These are phyloP conservation scores for Cerrena zonata DNA, from an alignment of 1,284 basidiomycete genomes.

Conservation along the genomic window DNA sequence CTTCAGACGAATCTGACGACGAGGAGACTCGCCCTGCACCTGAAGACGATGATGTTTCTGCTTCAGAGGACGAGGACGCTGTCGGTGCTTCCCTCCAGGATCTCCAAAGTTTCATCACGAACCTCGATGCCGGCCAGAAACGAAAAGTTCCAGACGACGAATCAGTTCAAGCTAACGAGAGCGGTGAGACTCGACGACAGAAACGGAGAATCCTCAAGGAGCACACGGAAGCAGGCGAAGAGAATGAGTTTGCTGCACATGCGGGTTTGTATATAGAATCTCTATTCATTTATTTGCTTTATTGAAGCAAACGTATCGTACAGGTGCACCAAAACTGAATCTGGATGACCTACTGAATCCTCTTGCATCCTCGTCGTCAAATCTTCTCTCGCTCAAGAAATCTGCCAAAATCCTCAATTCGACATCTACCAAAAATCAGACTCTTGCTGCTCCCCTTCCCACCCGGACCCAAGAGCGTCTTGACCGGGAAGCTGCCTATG, in stretches of 20 bases:
- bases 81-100: slow-evolving; percentile 57
- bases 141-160: slow-evolving; percentile 53
- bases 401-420: slow-evolving; percentile 57
- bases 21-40: slow-evolving; percentile 38
- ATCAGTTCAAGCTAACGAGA: slow-evolving; percentile 25
- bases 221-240: slow-evolving; percentile 66
- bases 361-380: slow-evolving; percentile 50
- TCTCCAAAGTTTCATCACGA: slow-evolving; percentile 67
- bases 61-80: slow-evolving; percentile 59
- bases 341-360: slow-evolving; percentile 75
- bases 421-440: slow-evolving; percentile 46
- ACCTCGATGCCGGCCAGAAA: slow-evolving; percentile 67
- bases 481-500: slow-evolving; percentile 91
- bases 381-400: slow-evolving; percentile 62
- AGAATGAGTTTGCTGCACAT: slow-evolving; percentile 65
- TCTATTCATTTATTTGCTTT: neutral
- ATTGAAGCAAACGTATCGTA: neutral
- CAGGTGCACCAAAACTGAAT: slow-evolving; percentile 50
- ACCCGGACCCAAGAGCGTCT: slow-evolving; percentile 82
- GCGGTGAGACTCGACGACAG: slow-evolving; percentile 27
- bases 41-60: slow-evolving; percentile 30
- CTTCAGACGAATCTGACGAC: slow-evolving; percentile 26
- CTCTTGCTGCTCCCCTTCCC: slow-evolving; percentile 82
- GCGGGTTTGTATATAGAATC: slow-evolving; percentile 34
- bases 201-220: slow-evolving; percentile 68